Evolutionary conservation across 2,329 filamentous ascomycete species (phyloP), one percentile per base, ranked within the genome.

Genomic region (Botrytis galanthina): DNA sequence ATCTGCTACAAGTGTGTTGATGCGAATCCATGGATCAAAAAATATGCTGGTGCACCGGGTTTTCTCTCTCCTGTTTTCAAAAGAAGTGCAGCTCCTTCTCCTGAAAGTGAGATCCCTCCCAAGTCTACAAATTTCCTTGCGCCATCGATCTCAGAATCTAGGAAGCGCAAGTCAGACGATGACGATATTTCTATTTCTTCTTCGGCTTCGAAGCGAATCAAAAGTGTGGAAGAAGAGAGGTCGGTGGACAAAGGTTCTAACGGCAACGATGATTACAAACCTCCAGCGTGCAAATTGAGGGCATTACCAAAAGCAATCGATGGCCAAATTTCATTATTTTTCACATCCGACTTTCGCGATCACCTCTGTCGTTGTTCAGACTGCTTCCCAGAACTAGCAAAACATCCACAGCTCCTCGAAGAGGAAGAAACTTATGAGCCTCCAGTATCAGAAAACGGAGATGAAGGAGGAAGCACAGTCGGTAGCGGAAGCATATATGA

Each of bases 371-470:
- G 87, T 80, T 99, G 96, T 83, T 81, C 88, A 26, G 83, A 86
- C n/a, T 98, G 95, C 84, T 97, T 93, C 83, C 90, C 90, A 1
- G 84, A 88, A 20, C 88, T 98, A 1, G 85, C 89, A 72, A 83
- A 85, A 0, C 90, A 97, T 80, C 89, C 90, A 0, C 93, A 97
- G 80, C 91, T 99, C 18, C 90, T 97, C 16, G 95, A 98, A 80
- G 94, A 97, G 82, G 96, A 99, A 85, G 94, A 97, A 48, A 91
- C 90, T 1, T 99, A 99, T 82, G 94, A 98, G 79, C 96, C 95
- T 0, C 94, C 95, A 1, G 85, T 98, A 8, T 97, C 94, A 0
- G 88, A 90, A 1, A 85, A 87, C 26, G 88, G 85, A 3, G 86
- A 84, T 9, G 84, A 86, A 51, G 86, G 85, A 60, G 86, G 85